Evolutionary conservation across 106 monocot species (phyloP).

Genomic region (Apostasia ramifera): DNA sequence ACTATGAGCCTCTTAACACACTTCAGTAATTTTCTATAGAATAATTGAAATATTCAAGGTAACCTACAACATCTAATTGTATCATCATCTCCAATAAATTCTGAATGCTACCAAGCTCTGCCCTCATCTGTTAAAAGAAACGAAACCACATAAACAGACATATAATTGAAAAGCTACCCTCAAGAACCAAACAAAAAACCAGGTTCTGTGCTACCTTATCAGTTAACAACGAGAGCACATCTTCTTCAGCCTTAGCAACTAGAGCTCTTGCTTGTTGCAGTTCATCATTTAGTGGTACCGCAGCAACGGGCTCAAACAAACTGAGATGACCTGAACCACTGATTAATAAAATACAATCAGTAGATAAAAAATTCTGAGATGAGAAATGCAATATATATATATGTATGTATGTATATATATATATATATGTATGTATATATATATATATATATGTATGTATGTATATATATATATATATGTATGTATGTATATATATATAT

Average conservation of each 20-base stretch:
- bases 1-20: background rate
- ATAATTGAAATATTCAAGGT: conserved; percentile 7
- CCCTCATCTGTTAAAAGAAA: conserved; percentile 42
- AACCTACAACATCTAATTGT: conserved; percentile 65
- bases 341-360: conserved; percentile 9
- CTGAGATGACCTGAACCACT: conserved; percentile 57
- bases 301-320: conserved; percentile 68
- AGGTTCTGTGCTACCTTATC: conserved; percentile 49
- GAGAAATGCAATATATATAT: no score
- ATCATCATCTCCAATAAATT: conserved; percentile 32
- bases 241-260: conserved; percentile 67
- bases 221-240: conserved; percentile 61
- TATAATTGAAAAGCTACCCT: background rate
- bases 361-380: background rate
- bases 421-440: no score
- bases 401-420: no score
- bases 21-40: background rate
- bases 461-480: no score
- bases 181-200: background rate
- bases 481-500: no score
- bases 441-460: no score
- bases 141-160: conserved; percentile 4
- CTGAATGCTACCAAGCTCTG: conserved; percentile 47
- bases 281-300: conserved; percentile 74
- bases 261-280: conserved; percentile 49